Conservation (phyloP, 78 protist species). For the Pelomyxa schiedti region DNA sequence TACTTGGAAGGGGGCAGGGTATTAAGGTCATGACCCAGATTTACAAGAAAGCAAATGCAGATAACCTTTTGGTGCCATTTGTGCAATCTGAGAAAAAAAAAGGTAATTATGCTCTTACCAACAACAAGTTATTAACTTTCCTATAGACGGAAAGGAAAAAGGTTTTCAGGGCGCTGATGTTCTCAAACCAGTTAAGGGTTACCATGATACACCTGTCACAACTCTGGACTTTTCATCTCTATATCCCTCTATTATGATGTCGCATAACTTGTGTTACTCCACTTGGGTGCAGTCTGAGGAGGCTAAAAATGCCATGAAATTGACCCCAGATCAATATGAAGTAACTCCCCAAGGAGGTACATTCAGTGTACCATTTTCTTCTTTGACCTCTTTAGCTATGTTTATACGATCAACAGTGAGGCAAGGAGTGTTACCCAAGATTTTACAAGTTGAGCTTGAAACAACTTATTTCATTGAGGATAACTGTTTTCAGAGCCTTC, state of each 20-base stretch:
- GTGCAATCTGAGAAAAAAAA: neutral
- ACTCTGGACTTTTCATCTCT: constrained; percentile 97
- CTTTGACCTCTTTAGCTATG: too few species aligned
- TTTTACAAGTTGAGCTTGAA: too few species aligned
- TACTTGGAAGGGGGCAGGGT: constrained; percentile 94
- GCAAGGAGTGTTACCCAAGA: constrained; percentile 92
- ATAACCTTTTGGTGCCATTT: constrained; percentile 71
- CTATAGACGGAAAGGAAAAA: neutral
- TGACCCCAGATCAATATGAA: constrained; percentile 20
- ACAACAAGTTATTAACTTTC: neutral
- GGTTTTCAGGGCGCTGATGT: constrained; percentile 59
- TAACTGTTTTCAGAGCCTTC: constrained; percentile 88
- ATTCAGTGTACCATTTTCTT: too few species aligned
- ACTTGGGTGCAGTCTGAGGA: constrained; percentile 62
- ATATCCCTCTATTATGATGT: constrained; percentile 99
- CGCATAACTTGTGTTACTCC: constrained; percentile 98
- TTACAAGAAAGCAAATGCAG: constrained; percentile 69
- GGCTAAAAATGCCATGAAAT: neutral
- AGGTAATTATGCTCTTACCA: neutral
- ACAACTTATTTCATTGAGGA: too few species aligned
- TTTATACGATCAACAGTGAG: constrained; percentile 55
- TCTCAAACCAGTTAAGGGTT: constrained; percentile 77
- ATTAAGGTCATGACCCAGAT: constrained; percentile 96
- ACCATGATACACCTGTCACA: constrained; percentile 85
- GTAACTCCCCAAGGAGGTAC: constrained; percentile 63